These are phyloP conservation scores for Meripilus lineatus DNA, from an alignment of 1,284 basidiomycete genomes.

Conservation along the genomic window DNA sequence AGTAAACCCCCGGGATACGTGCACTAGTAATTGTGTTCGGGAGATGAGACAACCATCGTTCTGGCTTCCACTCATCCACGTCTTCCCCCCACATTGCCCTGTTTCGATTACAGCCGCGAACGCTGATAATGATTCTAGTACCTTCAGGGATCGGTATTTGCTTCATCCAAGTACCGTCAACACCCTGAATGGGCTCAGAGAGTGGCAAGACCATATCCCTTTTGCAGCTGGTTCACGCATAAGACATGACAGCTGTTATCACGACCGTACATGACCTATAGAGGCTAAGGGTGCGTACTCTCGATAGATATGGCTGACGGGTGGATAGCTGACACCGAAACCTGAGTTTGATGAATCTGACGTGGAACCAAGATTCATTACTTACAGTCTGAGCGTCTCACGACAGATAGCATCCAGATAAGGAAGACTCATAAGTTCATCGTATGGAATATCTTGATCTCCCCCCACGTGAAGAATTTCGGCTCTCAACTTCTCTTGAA, in stretches of 20 bases:
- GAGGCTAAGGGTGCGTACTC: not conserved
- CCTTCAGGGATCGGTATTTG: slow-evolving; percentile 37
- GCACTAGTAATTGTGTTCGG: slow-evolving; percentile 10
- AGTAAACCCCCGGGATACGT: slow-evolving; percentile 14
- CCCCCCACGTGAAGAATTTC: slow-evolving; percentile 20
- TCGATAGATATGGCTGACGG: not conserved
- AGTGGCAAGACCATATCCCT: slow-evolving; percentile 18
- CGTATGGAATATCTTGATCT: slow-evolving; percentile 18
- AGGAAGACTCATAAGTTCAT: slow-evolving; percentile 22
- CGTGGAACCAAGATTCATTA: slow-evolving; percentile 14
- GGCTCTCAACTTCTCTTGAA: slow-evolving; percentile 23
- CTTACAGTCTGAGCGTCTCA: slow-evolving; percentile 34
- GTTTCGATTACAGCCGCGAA: slow-evolving; percentile 38
- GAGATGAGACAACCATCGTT: slow-evolving; percentile 16
- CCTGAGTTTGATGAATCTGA: not conserved
- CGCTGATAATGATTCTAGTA: slow-evolving; percentile 40
- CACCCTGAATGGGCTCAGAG: slow-evolving; percentile 11
- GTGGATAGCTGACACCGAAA: not conserved
- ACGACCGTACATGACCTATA: no score
- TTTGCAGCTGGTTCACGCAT: no score
- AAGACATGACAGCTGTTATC: no score
- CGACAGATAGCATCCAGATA: slow-evolving; percentile 53
- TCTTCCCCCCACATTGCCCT: slow-evolving; percentile 51
- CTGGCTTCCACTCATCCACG: slow-evolving; percentile 39
- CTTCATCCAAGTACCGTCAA: slow-evolving; percentile 22